Evolutionary conservation across 768 basidiomycete species (phyloP).

Genomic region (Boletus sensibilis): DNA sequence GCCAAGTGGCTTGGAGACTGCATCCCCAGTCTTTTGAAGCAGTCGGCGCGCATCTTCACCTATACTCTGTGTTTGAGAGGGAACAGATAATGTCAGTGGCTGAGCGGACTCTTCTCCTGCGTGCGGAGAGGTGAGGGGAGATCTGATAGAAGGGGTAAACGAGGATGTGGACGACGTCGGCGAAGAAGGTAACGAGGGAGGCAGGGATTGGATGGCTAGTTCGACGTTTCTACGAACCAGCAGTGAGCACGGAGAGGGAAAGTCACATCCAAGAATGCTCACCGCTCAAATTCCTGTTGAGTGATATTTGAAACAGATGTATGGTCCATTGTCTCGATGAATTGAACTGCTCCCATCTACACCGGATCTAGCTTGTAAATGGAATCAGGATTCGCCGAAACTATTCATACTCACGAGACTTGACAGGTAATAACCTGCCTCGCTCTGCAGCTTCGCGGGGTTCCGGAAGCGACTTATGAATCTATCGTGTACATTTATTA

Average conservation of each 20-base stretch:
- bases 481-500: slow-evolving; percentile 38
- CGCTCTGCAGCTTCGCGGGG: slow-evolving; percentile 85
- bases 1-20: slow-evolving; percentile 85
- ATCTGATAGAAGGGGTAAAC: slow-evolving; percentile 37
- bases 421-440: slow-evolving; percentile 95
- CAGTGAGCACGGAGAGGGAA: slow-evolving; percentile 6
- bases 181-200: slow-evolving; percentile 30
- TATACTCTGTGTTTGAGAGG: slow-evolving; percentile 31
- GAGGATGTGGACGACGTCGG: slow-evolving; percentile 37
- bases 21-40: slow-evolving; percentile 88
- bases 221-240: slow-evolving; percentile 52
- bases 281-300: slow-evolving; percentile 90
- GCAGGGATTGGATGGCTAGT: slow-evolving; percentile 50
- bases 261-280: slow-evolving; percentile 13
- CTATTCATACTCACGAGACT: slow-evolving; percentile 64
- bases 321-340: slow-evolving; percentile 98
- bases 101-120: slow-evolving; percentile 89
- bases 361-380: slow-evolving; percentile 4
- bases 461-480: slow-evolving; percentile 96
- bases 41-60: slow-evolving; percentile 77
- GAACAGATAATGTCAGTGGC: slow-evolving; percentile 63
- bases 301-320: slow-evolving; percentile 91
- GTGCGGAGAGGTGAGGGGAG: slow-evolving; percentile 44
- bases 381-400: background rate
- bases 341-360: slow-evolving; percentile 94